A percentile compares a stretch with the other conserved stretches of the same genome.
Evolutionary conservation across 2,329 filamentous ascomycete genomes (phyloP).

Genomic region (Gyromitra esculenta): DNA sequence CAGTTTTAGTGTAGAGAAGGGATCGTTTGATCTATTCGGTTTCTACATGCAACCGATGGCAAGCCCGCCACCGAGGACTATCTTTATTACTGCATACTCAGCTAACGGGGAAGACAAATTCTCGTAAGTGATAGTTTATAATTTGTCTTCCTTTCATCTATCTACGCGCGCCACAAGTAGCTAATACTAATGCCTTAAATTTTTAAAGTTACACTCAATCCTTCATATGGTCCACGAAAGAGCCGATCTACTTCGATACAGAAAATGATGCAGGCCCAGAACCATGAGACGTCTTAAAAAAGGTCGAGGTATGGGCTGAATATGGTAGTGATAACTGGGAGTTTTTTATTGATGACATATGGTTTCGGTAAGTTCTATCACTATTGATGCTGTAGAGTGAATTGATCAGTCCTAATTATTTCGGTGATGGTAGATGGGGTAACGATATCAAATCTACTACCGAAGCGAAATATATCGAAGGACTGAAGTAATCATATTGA

Average conservation of each 20-base stretch:
- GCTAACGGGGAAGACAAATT: slow-evolving; percentile 5
- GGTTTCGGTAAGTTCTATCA: slow-evolving; percentile 36
- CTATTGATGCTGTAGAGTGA: not conserved
- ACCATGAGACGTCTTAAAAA: slow-evolving; percentile 39
- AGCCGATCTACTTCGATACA: slow-evolving; percentile 41
- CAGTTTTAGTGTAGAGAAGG: slow-evolving; percentile 19
- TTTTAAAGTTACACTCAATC: not conserved
- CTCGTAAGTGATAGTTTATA: not conserved
- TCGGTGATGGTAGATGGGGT: slow-evolving; percentile 31
- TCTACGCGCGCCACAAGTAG: not conserved
- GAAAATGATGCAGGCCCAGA: slow-evolving; percentile 23
- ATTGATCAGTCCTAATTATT: not conserved
- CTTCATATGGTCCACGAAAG: not conserved
- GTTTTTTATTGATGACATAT: slow-evolving; percentile 51
- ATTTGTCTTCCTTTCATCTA: not conserved
- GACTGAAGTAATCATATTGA: slow-evolving; percentile 12
- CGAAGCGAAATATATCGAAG: not conserved
- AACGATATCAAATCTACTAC: slow-evolving; percentile 3
- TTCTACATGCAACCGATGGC: slow-evolving; percentile 49
- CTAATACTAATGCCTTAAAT: slow-evolving; percentile 6
- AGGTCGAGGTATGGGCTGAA: slow-evolving; percentile 38
- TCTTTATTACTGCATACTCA: slow-evolving; percentile 39
- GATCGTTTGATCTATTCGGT: slow-evolving; percentile 48
- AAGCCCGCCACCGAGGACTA: slow-evolving; percentile 30
- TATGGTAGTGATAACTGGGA: slow-evolving; percentile 43